These are phyloP conservation scores for Pseudomicrostroma phylloplanum DNA, from an alignment of 1,284 basidiomycete species.

Conservation along the genomic window DNA sequence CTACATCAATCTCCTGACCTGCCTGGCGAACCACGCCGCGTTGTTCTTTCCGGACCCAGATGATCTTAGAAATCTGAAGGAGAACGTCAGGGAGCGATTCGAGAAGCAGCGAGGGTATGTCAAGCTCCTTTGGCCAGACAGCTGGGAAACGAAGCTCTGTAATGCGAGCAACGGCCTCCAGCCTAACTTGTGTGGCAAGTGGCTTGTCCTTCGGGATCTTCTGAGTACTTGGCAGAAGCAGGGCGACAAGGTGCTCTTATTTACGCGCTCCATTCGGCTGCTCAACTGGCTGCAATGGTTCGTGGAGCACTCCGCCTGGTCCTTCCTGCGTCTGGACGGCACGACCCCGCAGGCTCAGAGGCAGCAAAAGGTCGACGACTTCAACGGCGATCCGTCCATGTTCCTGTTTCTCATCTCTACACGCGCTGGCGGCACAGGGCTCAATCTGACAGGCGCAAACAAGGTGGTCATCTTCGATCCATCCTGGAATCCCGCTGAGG, in stretches of 20 bases:
- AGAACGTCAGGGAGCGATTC: conserved; percentile 29
- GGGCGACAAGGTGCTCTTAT: conserved; percentile 57
- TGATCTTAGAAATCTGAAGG: conserved; percentile 17
- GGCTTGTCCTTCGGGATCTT: conserved; percentile 67
- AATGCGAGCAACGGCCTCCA: conserved; percentile 40
- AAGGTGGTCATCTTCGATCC: conserved; percentile 86
- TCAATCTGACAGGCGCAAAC: conserved; percentile 82
- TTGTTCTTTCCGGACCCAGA: conserved; percentile 66
- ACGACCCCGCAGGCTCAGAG: conserved; percentile 52
- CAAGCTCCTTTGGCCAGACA: conserved; percentile 43
- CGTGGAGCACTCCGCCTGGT: conserved; percentile 61
- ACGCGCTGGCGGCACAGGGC: conserved; percentile 68
- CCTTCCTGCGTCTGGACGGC: conserved; percentile 68
- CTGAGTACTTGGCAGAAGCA: conserved; percentile 56
- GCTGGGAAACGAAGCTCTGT: conserved; percentile 27
- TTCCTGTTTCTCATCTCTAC: conserved; percentile 78
- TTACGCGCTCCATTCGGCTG: conserved; percentile 76
- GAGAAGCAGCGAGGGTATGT: conserved; percentile 36
- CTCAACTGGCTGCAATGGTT: conserved; percentile 71
- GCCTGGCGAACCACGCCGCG: conserved; percentile 75
- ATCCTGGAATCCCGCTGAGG: conserved; percentile 70
- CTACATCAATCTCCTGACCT: conserved; percentile 70
- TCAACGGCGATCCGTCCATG: conserved; percentile 66
- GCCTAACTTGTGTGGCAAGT: conserved; percentile 69
- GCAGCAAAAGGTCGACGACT: conserved; percentile 65